Base-by-base conservation (phyloP, 257 asterid genomes). In the Solanum neorickii region DNA sequence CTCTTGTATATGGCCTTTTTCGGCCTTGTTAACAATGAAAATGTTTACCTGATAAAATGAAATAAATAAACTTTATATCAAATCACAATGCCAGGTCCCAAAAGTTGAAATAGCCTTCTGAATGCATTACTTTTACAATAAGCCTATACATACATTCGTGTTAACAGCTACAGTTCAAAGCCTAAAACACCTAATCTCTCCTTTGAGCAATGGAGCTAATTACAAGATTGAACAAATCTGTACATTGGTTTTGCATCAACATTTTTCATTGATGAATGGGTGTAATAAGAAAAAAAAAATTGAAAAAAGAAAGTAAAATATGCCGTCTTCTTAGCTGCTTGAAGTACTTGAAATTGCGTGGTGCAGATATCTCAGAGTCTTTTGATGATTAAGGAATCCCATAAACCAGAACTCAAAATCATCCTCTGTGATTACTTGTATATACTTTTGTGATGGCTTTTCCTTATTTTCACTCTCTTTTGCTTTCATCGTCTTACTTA, bases 381-480 rank as follows among this genome's bases (percentile, higher is more conserved):
- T 66, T 66, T 25, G 73, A 66, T 2, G 35, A 66, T 25, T 66
- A 25, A 66, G 35, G 73, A 66, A 66, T 25, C 73, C 73, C 35
- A 25, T 25, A 65, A 65, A 65, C 72, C 72, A 65, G 33, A 65
- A 65, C 33, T 65, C 16, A 65, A 65, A 65, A 65, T 65, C 33
- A n/a, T 65, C 72, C 31, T 65, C 72, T 11, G 94, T 93, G 41
- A 89, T 90, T 35, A 92, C 11, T 82, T 90, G 88, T 85, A 92
- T 89, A 75, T 92, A 92, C 87, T 92, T 92, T 70, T 90, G 90
- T 12, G 89, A 91, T 25, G 93, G 93, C 12, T 74, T 89, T 42
- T 72, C 47, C 42, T 7, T 66, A 78, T 90, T 87, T 68, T 83
- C 90, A 25, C 92, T 91, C 69, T 85, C 90, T 33, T 86, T 65